phyloP scores from a whole-genome alignment of 2,329 filamentous ascomycete species.

The Arthroderma sp. region DNA sequence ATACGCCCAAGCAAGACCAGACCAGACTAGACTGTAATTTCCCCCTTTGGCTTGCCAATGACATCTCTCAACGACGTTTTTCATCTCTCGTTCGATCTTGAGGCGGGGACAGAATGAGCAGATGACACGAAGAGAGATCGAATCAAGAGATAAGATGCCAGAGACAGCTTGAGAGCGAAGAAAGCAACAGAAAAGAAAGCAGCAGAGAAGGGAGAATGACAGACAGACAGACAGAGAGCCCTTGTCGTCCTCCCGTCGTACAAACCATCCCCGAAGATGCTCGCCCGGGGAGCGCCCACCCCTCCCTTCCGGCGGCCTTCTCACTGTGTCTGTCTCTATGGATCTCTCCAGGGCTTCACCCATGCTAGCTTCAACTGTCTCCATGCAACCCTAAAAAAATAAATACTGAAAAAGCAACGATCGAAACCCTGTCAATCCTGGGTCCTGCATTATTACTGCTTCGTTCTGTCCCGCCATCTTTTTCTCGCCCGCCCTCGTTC shows the following conservation, averaged over 20 bases:
- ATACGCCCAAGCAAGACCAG: no score
- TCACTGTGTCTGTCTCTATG: slow-evolving; percentile 1
- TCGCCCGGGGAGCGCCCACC: background rate
- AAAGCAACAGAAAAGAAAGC: background rate
- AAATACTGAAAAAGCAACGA: background rate
- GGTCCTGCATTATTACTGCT: slow-evolving; percentile 3
- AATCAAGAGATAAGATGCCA: no score
- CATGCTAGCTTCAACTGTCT: slow-evolving; percentile 1
- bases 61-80: no score
- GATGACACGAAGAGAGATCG: no score
- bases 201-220: no score
- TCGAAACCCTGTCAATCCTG: background rate
- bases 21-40: no score
- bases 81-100: no score
- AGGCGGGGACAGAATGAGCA: no score
- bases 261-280: background rate
- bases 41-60: no score
- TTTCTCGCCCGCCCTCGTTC: no score
- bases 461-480: background rate
- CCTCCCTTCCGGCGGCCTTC: background rate
- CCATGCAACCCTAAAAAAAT: slow-evolving; percentile 3
- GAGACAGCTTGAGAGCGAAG: background rate
- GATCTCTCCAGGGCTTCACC: background rate
- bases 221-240: background rate
- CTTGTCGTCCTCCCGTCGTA: background rate